Conservation (phyloP, 768 basidiomycete genomes). For the Pleurotus cornucopiae region DNA sequence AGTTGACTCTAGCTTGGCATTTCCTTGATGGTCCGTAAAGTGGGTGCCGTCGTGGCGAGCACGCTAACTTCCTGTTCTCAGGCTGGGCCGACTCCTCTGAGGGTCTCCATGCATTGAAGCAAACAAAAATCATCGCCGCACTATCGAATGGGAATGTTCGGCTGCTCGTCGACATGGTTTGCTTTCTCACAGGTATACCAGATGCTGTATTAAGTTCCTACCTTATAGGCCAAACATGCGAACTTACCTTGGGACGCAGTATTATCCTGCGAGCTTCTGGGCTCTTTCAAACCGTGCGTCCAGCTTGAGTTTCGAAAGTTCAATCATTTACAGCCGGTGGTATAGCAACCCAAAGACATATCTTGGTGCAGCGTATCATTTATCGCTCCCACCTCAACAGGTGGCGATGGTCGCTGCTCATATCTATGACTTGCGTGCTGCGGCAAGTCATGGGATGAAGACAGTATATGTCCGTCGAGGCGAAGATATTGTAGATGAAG, state of each 20-base stretch:
- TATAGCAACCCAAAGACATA: conserved; percentile 50
- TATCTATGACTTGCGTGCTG: conserved; percentile 50
- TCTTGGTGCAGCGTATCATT: conserved; percentile 41
- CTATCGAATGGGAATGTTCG: conserved; percentile 65
- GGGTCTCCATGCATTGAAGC: conserved; percentile 48
- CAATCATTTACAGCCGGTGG: not conserved
- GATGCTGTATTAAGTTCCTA: not conserved
- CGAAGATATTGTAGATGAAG: conserved; percentile 32
- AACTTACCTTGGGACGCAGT: conserved; percentile 62
- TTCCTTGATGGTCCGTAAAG: conserved; percentile 42
- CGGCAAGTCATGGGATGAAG: conserved; percentile 47
- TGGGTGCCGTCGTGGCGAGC: too few species aligned
- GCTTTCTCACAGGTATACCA: conserved; percentile 7
- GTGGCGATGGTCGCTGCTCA: conserved; percentile 68
- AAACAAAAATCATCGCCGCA: conserved; percentile 43
- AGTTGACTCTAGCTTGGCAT: conserved; percentile 57
- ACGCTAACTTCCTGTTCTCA: conserved; percentile 15
- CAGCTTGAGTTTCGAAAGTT: not conserved
- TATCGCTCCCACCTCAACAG: conserved; percentile 42
- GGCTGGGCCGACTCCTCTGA: conserved; percentile 55
- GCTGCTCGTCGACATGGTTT: conserved; percentile 58
- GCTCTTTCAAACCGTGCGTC: conserved; percentile 62
- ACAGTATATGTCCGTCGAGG: conserved; percentile 56
- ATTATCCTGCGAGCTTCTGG: conserved; percentile 57
- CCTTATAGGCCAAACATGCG: conserved; percentile 56